Evolutionary conservation across 257 asterid species (phyloP), one percentile per base, ranked within the genome.

Genomic region (Avicennia marina): DNA sequence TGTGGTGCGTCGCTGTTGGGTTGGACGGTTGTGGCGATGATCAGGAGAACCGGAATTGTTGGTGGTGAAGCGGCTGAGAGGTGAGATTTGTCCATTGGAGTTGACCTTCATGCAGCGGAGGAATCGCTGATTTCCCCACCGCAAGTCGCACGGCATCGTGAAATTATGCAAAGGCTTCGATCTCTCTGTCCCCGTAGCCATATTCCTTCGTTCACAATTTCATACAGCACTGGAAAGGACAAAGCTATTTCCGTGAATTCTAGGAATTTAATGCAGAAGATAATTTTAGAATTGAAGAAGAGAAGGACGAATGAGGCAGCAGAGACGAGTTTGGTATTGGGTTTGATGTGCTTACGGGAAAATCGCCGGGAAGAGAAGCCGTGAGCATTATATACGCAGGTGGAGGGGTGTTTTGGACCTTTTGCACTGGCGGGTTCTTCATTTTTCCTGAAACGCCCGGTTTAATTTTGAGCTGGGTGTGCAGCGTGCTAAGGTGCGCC

Each of bases 31-130:
- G 56, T 64, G 69, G 42, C 53, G 56, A 38, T 59, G 72, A 56
- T 64, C 67, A 25, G 75, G 63, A 29, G 60, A 48, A 18, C 45
- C 73, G 60, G 65, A 49, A 41, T 45, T 50, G 25, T 42, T 34
- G 72, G 36, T n/a, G 58, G 47, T 58, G 65, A 49, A 53, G 67
- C 77, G 75, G 66, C 56, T 70, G 21, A 36, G 59, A 13, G 72
- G 62, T 40, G 79, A 53, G 70, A 69, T 74, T 62, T 54, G 66
- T 1, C 72, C 80, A 45, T 58, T 44, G 55, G 88, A 75, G 75
- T 82, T 67, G 62, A 77, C 74, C 63, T 73, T 83, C 64, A 64
- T 70, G 72, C 86, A 83, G 24, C 89, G 80, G 72, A 83, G 82
- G 32, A 63, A 58, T 17, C 62, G 58, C 72, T 67, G 81, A 47